phyloP scores from a whole-genome alignment of 768 basidiomycete species.

The Boletellus ananas region DNA sequence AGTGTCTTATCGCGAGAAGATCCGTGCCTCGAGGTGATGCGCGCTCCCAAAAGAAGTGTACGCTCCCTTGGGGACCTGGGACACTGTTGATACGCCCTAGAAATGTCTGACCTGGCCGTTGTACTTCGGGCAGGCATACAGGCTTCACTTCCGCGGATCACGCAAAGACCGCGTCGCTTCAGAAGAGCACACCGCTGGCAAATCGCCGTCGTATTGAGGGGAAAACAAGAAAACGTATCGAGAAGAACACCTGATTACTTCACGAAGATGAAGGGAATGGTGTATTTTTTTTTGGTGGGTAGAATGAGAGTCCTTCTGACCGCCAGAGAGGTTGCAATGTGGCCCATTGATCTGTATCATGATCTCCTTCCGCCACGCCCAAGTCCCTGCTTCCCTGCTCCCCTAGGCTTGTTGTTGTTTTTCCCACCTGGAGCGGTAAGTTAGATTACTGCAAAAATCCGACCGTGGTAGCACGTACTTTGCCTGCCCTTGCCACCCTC shows the following conservation, averaged over 20 bases:
- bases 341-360: neutral
- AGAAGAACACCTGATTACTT: constrained; percentile 21
- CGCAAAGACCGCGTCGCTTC: neutral
- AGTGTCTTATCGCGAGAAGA: constrained; percentile 15
- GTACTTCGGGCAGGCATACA: neutral
- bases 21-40: constrained; percentile 5
- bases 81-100: neutral
- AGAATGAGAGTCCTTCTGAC: neutral
- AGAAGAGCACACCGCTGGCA: constrained; percentile 5
- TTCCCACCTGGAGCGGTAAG: constrained; percentile 1
- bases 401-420: neutral
- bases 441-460: constrained; percentile 6
- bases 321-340: constrained; percentile 1
- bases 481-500: constrained; percentile 11
- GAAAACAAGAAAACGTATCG: neutral
- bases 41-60: neutral
- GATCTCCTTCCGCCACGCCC: neutral
- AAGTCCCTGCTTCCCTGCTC: neutral
- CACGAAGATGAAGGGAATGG: neutral
- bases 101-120: neutral
- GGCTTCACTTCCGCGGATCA: constrained; percentile 12
- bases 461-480: constrained; percentile 13
- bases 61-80: too few species aligned
- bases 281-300: constrained; percentile 3
- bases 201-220: constrained; percentile 4